phyloP scores from a whole-genome alignment of 441 rosid genomes.

The Euphorbia neoarborescens region DNA sequence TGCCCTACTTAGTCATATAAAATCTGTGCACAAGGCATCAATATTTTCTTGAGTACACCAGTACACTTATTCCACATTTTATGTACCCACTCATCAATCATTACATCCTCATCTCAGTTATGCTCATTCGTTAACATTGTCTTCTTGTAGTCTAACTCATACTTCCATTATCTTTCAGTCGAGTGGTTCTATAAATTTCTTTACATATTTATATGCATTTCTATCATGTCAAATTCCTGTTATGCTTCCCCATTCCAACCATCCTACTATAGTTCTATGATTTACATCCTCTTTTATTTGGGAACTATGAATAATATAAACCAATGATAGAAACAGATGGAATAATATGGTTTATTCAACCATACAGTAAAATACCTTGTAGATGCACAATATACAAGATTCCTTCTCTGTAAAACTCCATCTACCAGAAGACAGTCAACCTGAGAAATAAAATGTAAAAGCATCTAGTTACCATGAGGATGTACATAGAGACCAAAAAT shows the following conservation, averaged over 20 bases:
- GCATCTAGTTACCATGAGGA: constrained; percentile 9
- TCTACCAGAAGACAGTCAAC: constrained; percentile 97
- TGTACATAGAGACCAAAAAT: constrained; percentile 3
- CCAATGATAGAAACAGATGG: neutral
- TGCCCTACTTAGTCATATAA: neutral
- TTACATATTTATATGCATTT: neutral
- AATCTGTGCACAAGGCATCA: neutral
- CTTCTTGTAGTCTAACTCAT: neutral
- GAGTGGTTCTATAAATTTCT: neutral
- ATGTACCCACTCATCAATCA: neutral
- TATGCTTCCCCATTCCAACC: neutral
- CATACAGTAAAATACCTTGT: constrained; percentile 54
- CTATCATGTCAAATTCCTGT: neutral
- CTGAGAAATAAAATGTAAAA: constrained; percentile 31
- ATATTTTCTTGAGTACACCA: neutral
- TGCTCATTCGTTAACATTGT: neutral
- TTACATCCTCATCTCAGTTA: neutral
- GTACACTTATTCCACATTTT: neutral
- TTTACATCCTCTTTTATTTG: neutral
- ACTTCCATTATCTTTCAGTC: neutral
- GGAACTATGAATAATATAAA: neutral
- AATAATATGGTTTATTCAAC: constrained; percentile 10
- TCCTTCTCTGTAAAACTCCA: constrained; percentile 82
- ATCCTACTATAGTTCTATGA: neutral
- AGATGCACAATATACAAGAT: constrained; percentile 96